Base-by-base conservation (phyloP, 257 asterid genomes). In the Solanum clarkiae region DNA sequence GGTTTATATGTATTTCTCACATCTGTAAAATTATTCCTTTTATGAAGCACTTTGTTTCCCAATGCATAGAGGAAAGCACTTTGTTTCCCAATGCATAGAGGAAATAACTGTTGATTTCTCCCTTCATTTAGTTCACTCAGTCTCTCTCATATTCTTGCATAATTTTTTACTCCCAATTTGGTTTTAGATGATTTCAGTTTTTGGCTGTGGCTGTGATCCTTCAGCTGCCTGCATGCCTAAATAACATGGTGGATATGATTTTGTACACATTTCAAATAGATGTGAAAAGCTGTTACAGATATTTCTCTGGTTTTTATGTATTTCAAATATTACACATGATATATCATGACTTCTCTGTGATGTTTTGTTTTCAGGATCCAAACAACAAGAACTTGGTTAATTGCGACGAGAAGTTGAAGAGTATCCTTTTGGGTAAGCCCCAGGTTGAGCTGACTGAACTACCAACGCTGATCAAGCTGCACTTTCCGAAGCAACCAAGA, bases 361-460 rank as follows among this genome's bases (percentile, higher is more conserved):
- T 69, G 26, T 69, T 54, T 2, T 84, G 55, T 53, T 69, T 84
- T 47, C 84, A 94, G 98, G 97, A 96, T 90, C 94, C 95, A 29
- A 84, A 86, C 85, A 91, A 96, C 88, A 95, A 89, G 90, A 95
- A 96, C 87, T 51, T 91, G 14, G 94, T 96, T 82, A 94, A 94
- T 54, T 96, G 98, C 74, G 98, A 93, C 85, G 91, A 86, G n/a
- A 95, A 93, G 91, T 91, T 96, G 90, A 92, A 92, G 96, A 86
- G 93, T 74, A 90, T 96, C 84, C 89, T 96, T 80, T 81, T 91
- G 93, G 99, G 98, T 32, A 96, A 94, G 92, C 87, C 91, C 40
- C 91, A 86, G 88, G 90, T 95, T 62, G 97, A 96, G 84, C 98
- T 96, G 45, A 86, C 90, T 47, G 98, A 95, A 86, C 98, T 96